Evolutionary conservation across 805 yeast genomes (phyloP).

Genomic region (Komagataella populi): DNA sequence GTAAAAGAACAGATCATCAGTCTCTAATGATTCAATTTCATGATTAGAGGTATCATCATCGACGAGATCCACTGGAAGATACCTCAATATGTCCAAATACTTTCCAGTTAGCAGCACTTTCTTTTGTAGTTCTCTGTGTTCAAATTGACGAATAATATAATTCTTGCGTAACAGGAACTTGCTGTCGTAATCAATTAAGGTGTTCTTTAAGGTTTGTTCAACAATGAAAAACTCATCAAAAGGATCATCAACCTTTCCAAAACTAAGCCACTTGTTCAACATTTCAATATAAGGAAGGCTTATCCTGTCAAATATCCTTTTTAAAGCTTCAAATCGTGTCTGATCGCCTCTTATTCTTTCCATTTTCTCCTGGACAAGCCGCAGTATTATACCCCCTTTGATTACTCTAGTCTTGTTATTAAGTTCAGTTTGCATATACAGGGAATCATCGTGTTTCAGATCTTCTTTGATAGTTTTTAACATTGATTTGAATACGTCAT

Average conservation of each 20-base stretch:
- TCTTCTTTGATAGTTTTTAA: constrained; percentile 25
- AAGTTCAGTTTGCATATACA: constrained; percentile 41
- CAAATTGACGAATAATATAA: constrained; percentile 59
- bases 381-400: constrained; percentile 69
- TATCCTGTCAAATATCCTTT: constrained; percentile 37
- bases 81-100: constrained; percentile 57
- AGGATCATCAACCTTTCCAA: constrained; percentile 67
- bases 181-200: constrained; percentile 50
- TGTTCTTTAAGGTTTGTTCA: constrained; percentile 9
- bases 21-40: constrained; percentile 14
- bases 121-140: constrained; percentile 34
- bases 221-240: constrained; percentile 74
- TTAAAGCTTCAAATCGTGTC: constrained; percentile 36
- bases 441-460: constrained; percentile 25
- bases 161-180: constrained; percentile 63
- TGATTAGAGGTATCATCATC: constrained; percentile 12
- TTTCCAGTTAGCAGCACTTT: constrained; percentile 77
- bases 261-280: constrained; percentile 68
- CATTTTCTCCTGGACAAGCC: constrained; percentile 44
- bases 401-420: constrained; percentile 32
- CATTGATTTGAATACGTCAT: constrained; percentile 16
- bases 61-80: constrained; percentile 32
- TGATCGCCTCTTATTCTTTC: constrained; percentile 54
- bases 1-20: constrained; percentile 29
- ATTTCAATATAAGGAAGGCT: constrained; percentile 51